Evolutionary conservation across 2,329 filamentous ascomycete species (phyloP).

Genomic region (Colletotrichum sojae): DNA sequence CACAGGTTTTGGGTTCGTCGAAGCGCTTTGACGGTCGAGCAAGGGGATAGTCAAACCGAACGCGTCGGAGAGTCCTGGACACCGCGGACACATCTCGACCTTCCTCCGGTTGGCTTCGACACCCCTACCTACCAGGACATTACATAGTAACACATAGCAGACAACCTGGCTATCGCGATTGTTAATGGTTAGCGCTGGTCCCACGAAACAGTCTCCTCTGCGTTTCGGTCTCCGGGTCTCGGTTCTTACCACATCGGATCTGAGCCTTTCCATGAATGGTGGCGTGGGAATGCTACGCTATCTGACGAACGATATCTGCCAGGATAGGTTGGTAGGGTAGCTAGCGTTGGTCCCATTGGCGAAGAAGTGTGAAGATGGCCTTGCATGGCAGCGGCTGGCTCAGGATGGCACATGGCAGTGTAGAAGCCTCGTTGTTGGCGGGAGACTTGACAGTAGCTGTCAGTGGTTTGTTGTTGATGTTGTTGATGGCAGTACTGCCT

Average conservation of each 20-base stretch:
- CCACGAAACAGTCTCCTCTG: neutral
- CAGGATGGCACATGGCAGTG: conserved; percentile 5
- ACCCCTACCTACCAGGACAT: neutral
- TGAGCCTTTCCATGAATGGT: conserved; percentile 14
- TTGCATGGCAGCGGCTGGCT: conserved; percentile 18
- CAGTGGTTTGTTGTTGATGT: neutral
- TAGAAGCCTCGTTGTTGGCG: conserved; percentile 7
- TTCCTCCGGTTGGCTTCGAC: conserved; percentile 6
- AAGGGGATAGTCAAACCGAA: conserved; percentile 33
- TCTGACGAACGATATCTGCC: conserved; percentile 22
- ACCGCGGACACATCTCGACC: neutral
- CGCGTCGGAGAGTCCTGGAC: conserved; percentile 30
- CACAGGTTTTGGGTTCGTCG: conserved; percentile 32
- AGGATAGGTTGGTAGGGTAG: conserved; percentile 17
- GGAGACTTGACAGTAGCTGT: neutral
- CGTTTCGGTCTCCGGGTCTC: conserved; percentile 12
- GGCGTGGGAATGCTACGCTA: conserved; percentile 11
- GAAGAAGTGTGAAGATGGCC: conserved; percentile 3
- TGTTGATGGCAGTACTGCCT: too few species aligned
- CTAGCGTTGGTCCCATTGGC: conserved; percentile 7
- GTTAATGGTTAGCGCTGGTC: neutral
- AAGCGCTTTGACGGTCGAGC: conserved; percentile 34
- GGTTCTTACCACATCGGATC: conserved; percentile 31
- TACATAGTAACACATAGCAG: too few species aligned
- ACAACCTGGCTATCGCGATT: neutral